Evolutionary conservation across 164 flowering plant genomes (phyloP).

Genomic region (Dillenia turbinata): DNA sequence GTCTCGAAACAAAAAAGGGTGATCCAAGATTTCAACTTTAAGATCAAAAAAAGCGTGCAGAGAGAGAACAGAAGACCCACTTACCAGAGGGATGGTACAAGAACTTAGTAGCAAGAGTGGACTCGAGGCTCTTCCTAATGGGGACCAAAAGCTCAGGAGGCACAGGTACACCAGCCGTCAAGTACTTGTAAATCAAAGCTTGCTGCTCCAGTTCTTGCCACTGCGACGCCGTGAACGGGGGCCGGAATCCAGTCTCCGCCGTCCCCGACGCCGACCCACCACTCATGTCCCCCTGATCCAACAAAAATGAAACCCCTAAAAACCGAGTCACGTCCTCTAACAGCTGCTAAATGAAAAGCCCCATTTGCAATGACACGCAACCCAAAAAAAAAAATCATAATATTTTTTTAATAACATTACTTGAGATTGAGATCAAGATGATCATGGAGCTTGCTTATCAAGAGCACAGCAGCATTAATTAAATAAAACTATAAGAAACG

Average conservation of each 20-base stretch:
- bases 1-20: too few species aligned
- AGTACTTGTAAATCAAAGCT: conserved; percentile 58
- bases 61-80: neutral
- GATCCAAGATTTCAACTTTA: neutral
- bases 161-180: conserved; percentile 54
- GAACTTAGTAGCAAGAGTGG: conserved; percentile 33
- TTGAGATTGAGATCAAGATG: too few species aligned
- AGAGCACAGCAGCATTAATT: too few species aligned
- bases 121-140: conserved; percentile 39
- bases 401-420: too few species aligned
- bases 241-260: conserved; percentile 18
- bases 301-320: too few species aligned
- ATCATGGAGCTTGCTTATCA: too few species aligned
- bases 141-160: conserved; percentile 56
- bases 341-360: too few species aligned
- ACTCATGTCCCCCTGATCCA: conserved; percentile 17
- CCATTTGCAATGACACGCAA: too few species aligned
- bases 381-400: too few species aligned
- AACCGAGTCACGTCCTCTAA: too few species aligned
- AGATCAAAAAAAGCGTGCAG: neutral
- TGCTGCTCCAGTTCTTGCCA: conserved; percentile 79
- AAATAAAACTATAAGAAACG: too few species aligned
- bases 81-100: conserved; percentile 47
- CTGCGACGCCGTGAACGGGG: conserved; percentile 57
- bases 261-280: conserved; percentile 22